phyloP scores from a whole-genome alignment of 2,329 filamentous ascomycete genomes.

The Sporothrix schenckii region DNA sequence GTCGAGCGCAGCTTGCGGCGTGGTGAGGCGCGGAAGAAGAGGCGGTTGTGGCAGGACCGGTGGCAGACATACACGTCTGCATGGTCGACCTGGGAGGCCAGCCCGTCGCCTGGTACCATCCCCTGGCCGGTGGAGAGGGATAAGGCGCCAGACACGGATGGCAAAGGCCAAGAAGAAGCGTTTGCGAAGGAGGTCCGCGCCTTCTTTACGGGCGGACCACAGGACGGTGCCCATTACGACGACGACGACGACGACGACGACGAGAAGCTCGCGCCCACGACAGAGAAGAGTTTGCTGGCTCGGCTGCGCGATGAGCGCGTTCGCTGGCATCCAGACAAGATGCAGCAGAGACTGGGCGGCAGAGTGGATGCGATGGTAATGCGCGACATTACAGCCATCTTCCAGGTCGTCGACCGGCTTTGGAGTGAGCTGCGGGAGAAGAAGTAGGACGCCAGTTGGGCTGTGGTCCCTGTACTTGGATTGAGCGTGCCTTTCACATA shows the following conservation, averaged over 20 bases:
- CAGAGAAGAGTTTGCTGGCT: conserved; percentile 51
- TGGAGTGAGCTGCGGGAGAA: conserved; percentile 65
- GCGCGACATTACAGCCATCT: conserved; percentile 82
- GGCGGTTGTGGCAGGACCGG: conserved; percentile 56
- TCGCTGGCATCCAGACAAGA: conserved; percentile 97
- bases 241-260: background rate
- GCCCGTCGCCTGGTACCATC: conserved; percentile 40
- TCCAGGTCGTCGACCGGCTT: conserved; percentile 83
- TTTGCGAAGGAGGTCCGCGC: conserved; percentile 62
- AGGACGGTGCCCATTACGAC: conserved; percentile 29
- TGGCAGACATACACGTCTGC: conserved; percentile 67
- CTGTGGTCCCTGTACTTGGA: background rate
- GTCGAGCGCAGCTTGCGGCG: conserved; percentile 70
- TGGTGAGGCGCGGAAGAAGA: conserved; percentile 64
- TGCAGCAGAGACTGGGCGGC: conserved; percentile 82
- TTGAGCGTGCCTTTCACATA: conserved; percentile 6
- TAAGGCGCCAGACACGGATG: background rate
- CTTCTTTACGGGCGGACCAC: conserved; percentile 64
- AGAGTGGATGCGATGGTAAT: conserved; percentile 70
- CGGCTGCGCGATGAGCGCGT: conserved; percentile 81
- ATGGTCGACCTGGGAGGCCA: conserved; percentile 63
- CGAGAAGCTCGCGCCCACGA: conserved; percentile 40
- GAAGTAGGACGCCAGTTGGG: background rate
- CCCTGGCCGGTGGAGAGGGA: conserved; percentile 70
- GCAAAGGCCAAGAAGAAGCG: background rate